Evolutionary conservation across 768 basidiomycete species (phyloP).

Genomic region (Piloderma croceum): DNA sequence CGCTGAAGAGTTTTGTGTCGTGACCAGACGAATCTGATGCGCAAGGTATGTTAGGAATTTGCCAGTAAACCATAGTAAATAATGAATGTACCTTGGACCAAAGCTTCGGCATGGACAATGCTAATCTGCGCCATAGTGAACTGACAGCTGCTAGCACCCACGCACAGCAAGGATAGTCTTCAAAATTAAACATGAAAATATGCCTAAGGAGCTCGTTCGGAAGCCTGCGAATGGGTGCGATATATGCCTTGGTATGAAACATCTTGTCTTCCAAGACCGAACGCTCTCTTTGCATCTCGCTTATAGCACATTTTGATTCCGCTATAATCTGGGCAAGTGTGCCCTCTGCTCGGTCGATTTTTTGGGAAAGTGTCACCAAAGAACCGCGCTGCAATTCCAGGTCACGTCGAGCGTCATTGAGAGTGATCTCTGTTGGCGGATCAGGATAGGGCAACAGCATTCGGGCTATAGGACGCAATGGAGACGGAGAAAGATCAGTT

Average conservation of each 20-base stretch:
- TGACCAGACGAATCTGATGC: constrained; percentile 64
- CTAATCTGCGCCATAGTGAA: constrained; percentile 58
- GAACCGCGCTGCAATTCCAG: constrained; percentile 30
- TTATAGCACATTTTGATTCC: constrained; percentile 50
- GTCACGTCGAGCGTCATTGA: constrained; percentile 45
- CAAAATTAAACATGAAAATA: constrained; percentile 66
- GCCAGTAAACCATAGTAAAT: constrained; percentile 4
- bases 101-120: constrained; percentile 58
- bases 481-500: too few relatives aligned
- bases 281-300: constrained; percentile 47
- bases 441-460: too few relatives aligned
- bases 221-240: constrained; percentile 66
- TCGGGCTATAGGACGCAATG: too few relatives aligned
- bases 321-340: constrained; percentile 53
- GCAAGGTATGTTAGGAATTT: neutral
- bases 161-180: constrained; percentile 65
- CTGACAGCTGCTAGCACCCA: constrained; percentile 74
- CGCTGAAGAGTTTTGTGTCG: constrained; percentile 62
- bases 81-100: constrained; percentile 67
- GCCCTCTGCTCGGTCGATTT: constrained; percentile 50
- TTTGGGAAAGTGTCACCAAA: constrained; percentile 31
- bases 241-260: constrained; percentile 51
- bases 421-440: constrained; percentile 52
- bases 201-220: constrained; percentile 69
- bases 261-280: constrained; percentile 43